Evolutionary conservation across 495 filamentous ascomycete genomes (phyloP), one percentile per base, ranked within the genome.

Genomic region (Entonaema liquescens): DNA sequence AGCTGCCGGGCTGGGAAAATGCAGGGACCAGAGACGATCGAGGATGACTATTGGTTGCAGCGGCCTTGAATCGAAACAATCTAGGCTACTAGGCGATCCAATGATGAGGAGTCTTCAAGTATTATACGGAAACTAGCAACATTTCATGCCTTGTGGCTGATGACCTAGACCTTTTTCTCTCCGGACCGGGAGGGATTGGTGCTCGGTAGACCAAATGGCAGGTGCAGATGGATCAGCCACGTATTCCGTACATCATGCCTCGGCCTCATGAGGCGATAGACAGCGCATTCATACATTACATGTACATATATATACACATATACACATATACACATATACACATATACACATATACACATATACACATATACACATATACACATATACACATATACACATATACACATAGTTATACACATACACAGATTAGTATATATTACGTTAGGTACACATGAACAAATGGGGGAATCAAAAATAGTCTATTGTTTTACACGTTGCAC

Each of bases 111-210:
- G 17, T 35, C 15, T 31, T 42, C 21, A 50, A 49, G 26, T 29
- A 19, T 29, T 62, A 59, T 36, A 47, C 50, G 44, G 68, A 44
- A 52, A 57, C 49, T 55, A 49, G 55, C 17, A 64, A 9, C 65
- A 28, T n/a, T 55, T 47, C 42, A 65, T 58, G 56, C 65, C 65
- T 61, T 73, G 70, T 73, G 70, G 70, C 70, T 73, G 65, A 72
- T 65, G 59, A 49, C 70, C 63, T 38, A 67, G 68, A 54, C 26
- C 69, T 57, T 44, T 33, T 49, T 49, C 29, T 49, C 28, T 26
- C 15, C 31, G 17, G 44, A 33, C 44, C 13, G 29, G 36, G 47
- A 40, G 13, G 60, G 23, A 61, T 68, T 53, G 36, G 61, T 23
- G 47, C 70, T 63, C 61, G 70, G 65, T 73, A 68, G 65, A n/a